Conservation (phyloP, 1,284 basidiomycete genomes). For the Irpex sp. region DNA sequence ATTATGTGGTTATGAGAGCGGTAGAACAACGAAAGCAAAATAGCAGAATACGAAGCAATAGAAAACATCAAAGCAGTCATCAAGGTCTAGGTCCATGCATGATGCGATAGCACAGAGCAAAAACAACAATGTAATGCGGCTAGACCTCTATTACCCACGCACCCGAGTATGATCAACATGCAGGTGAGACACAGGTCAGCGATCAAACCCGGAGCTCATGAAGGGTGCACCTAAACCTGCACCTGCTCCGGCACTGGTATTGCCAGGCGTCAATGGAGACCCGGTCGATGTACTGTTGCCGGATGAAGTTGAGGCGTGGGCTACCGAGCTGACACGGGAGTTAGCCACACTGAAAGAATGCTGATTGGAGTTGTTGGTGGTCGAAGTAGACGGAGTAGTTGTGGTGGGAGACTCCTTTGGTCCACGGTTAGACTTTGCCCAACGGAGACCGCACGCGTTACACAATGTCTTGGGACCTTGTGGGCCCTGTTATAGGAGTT, state of each 20-base stretch:
- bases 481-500: slow-evolving; percentile 52
- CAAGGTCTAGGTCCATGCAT: no score
- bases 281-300: not conserved
- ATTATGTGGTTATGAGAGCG: no score
- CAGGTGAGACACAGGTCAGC: not conserved
- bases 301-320: not conserved
- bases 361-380: not conserved
- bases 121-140: not conserved
- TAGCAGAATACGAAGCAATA: no score
- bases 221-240: not conserved
- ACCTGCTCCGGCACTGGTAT: not conserved
- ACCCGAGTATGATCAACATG: not conserved
- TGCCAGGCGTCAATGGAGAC: not conserved
- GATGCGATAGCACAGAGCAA: no score
- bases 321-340: no score
- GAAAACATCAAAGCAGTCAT: no score
- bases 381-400: not conserved
- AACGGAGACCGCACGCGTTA: slow-evolving; percentile 83
- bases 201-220: not conserved
- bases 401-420: not conserved
- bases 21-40: no score
- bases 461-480: slow-evolving; percentile 83
- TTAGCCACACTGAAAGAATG: not conserved
- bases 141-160: not conserved
- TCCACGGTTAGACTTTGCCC: slow-evolving; percentile 58